Evolutionary conservation across 345 rosid genomes (phyloP).

Genomic region (Camelina hispida): DNA sequence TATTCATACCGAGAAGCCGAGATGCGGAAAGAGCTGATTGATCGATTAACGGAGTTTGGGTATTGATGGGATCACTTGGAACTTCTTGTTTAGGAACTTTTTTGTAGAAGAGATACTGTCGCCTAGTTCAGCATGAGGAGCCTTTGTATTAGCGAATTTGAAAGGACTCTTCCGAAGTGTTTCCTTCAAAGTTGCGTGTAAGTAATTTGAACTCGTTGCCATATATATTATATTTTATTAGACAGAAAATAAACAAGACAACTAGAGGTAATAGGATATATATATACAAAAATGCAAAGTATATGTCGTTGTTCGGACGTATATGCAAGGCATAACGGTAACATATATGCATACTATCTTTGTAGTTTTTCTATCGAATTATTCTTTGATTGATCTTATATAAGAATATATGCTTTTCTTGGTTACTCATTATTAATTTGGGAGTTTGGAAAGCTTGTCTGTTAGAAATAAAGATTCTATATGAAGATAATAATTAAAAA

Average conservation of each 20-base stretch:
- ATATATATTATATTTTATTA: background rate
- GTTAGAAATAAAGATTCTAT: background rate
- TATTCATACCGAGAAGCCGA: slow-evolving; percentile 25
- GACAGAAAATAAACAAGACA: background rate
- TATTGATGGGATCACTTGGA: slow-evolving; percentile 2
- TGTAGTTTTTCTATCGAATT: slow-evolving; percentile 6
- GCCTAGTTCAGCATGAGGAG: slow-evolving; percentile 30
- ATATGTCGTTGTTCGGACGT: background rate
- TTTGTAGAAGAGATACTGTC: slow-evolving; percentile 20
- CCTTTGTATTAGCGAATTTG: slow-evolving; percentile 35
- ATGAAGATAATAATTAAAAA: too few species aligned
- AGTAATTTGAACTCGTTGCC: slow-evolving; percentile 32
- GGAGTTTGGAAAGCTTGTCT: too few species aligned
- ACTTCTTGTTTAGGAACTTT: slow-evolving; percentile 30
- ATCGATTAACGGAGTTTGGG: slow-evolving; percentile 28
- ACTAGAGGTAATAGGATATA: slow-evolving; percentile 1
- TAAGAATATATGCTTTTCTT: slow-evolving; percentile 39
- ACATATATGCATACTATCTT: slow-evolving; percentile 15
- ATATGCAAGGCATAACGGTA: slow-evolving; percentile 35
- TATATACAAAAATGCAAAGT: too few species aligned
- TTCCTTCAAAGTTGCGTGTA: slow-evolving; percentile 21
- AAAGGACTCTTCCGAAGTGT: slow-evolving; percentile 36
- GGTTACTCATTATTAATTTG: slow-evolving; percentile 27
- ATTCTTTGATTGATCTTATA: slow-evolving; percentile 31
- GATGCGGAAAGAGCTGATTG: slow-evolving; percentile 18